A percentile compares a stretch with the other conserved stretches of the same genome.
These are phyloP conservation scores for Psilocybe subaeruginosa DNA, from an alignment of 768 basidiomycete species.

Conservation along the genomic window DNA sequence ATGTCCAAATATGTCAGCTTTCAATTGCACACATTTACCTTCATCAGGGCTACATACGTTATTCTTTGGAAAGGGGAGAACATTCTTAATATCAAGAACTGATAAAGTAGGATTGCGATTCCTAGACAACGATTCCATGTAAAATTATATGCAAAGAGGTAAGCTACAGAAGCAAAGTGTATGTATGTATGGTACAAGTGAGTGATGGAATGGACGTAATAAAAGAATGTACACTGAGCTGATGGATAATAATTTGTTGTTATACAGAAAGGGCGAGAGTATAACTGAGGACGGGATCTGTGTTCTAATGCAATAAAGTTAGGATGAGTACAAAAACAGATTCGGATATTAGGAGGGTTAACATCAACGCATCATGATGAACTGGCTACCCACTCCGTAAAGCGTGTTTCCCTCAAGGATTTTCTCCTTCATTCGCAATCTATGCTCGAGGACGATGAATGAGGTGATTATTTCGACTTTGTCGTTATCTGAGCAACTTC, in stretches of 20 bases:
- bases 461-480: constrained; percentile 21
- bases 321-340: not conserved
- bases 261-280: not conserved
- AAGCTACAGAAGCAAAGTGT: not conserved
- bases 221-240: not conserved
- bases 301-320: not conserved
- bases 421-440: constrained; percentile 21
- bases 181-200: not conserved
- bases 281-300: not conserved
- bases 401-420: constrained; percentile 4
- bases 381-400: constrained; percentile 13
- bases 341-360: not conserved
- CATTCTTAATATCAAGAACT: no score
- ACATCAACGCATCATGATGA: constrained; percentile 7
- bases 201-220: not conserved
- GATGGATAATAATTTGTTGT: not conserved
- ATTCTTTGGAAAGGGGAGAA: no score
- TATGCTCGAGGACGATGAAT: constrained; percentile 21
- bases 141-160: not conserved
- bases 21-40: no score
- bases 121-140: no score
- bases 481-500: constrained; percentile 8
- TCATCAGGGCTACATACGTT: no score
- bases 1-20: no score
- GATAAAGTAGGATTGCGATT: no score